Percentiles rank a stretch among this genome's conserved stretches.
Evolutionary conservation across 345 rosid genomes (phyloP).

Genomic region (Arabis alpina): DNA sequence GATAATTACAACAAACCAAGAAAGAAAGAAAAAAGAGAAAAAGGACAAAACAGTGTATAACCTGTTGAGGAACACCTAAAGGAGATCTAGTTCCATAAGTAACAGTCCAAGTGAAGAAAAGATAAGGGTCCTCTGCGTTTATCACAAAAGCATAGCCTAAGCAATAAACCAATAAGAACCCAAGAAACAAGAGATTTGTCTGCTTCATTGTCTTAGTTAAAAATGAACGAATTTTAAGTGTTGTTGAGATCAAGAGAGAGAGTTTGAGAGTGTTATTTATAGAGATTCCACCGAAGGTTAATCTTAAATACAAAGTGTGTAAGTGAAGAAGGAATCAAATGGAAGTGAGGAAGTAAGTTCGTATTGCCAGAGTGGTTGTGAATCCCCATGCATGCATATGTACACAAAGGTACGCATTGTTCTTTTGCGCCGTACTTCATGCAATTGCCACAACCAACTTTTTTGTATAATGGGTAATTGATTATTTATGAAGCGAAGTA

Average conservation of each 20-base stretch:
- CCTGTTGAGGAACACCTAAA: conserved; percentile 53
- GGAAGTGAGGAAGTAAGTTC: conserved; percentile 39
- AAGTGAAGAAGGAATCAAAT: conserved; percentile 2
- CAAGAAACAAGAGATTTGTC: conserved; percentile 15
- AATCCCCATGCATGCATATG: conserved; percentile 37
- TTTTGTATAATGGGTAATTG: no score
- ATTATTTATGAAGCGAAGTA: no score
- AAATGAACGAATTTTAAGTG: neutral
- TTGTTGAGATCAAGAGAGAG: conserved; percentile 2
- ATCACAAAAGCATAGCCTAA: conserved; percentile 10
- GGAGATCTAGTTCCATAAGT: conserved; percentile 63
- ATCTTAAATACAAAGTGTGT: conserved; percentile 23
- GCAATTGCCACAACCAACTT: conserved; percentile 24
- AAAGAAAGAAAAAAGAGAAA: no score
- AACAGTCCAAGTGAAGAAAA: conserved; percentile 62
- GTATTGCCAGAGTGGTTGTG: conserved; percentile 22
- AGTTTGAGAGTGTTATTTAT: conserved; percentile 4
- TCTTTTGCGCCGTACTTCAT: conserved; percentile 42
- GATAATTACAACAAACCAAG: neutral
- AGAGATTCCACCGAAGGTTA: conserved; percentile 1
- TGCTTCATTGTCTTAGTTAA: conserved; percentile 25
- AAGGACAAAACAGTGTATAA: conserved; percentile 17
- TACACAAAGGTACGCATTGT: conserved; percentile 9
- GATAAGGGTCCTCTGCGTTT: conserved; percentile 60
- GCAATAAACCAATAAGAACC: conserved; percentile 22